Conservation (phyloP, 495 filamentous ascomycete species). For the Talaromyces wortmannii region DNA sequence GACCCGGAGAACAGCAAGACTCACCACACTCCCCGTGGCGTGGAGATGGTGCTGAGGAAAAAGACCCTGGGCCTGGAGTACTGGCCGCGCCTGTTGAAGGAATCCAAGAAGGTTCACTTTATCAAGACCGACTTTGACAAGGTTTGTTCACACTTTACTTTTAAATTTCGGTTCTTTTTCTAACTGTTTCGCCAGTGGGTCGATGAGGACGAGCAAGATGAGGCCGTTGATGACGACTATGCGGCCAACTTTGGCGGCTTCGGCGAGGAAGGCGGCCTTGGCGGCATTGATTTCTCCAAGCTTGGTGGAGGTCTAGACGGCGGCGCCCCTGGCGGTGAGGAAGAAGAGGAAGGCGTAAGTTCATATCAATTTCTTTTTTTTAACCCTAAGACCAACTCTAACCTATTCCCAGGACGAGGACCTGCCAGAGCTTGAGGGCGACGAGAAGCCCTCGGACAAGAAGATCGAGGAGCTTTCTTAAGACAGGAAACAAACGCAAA, state of each 20-base stretch:
- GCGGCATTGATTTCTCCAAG: slow-evolving; percentile 81
- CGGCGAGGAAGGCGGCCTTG: slow-evolving; percentile 44
- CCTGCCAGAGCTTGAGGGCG: slow-evolving; percentile 54
- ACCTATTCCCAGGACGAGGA: slow-evolving; percentile 42
- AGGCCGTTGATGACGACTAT: slow-evolving; percentile 72
- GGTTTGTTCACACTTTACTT: slow-evolving; percentile 34
- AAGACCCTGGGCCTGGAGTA: slow-evolving; percentile 87
- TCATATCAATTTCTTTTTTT: slow-evolving; percentile 20
- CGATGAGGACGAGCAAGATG: slow-evolving; percentile 98
- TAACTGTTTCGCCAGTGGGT: slow-evolving; percentile 64
- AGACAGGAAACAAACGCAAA: slow-evolving; percentile 19
- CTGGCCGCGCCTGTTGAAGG: slow-evolving; percentile 94
- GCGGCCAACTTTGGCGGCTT: slow-evolving; percentile 63
- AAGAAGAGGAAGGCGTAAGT: slow-evolving; percentile 48
- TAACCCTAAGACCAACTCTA: slow-evolving; percentile 34
- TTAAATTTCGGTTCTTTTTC: neutral
- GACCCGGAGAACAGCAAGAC: slow-evolving; percentile 73
- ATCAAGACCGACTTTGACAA: slow-evolving; percentile 99
- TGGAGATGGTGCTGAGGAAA: slow-evolving; percentile 90
- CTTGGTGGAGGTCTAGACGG: slow-evolving; percentile 55
- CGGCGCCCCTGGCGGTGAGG: slow-evolving; percentile 36
- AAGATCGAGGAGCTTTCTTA: slow-evolving; percentile 51
- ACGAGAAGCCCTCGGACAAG: slow-evolving; percentile 32
- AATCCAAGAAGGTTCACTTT: slow-evolving; percentile 83
- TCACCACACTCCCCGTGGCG: slow-evolving; percentile 74